Conservation (phyloP, 345 rosid genomes). For the Salix exigua region DNA sequence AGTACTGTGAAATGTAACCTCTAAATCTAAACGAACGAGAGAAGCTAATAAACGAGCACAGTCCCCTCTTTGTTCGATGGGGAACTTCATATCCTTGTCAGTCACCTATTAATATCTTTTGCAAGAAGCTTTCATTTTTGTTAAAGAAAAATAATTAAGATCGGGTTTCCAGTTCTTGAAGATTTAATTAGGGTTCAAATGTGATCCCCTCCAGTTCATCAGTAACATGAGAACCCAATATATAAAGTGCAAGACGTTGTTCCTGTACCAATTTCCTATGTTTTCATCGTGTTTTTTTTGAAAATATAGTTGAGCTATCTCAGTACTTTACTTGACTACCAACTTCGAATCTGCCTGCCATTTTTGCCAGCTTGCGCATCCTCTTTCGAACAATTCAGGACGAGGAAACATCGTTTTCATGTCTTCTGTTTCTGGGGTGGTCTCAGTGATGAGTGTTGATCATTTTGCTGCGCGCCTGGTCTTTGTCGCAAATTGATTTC, state of each 20-base stretch:
- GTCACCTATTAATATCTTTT: neutral
- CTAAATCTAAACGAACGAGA: constrained; percentile 11
- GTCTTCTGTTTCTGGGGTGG: constrained; percentile 11
- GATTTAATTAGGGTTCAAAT: neutral
- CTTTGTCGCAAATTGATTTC: neutral
- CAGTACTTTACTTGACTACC: no score
- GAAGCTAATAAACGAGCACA: neutral
- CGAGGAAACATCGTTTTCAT: no score
- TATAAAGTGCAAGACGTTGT: neutral
- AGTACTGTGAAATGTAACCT: constrained; percentile 12
- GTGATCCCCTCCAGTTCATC: neutral
- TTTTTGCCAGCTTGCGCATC: no score
- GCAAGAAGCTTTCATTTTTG: no score
- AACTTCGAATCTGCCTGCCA: no score
- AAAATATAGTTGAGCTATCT: no score
- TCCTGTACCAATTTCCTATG: neutral
- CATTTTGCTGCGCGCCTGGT: neutral
- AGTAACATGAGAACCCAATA: neutral
- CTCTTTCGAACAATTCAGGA: no score
- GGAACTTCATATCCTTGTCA: constrained; percentile 20
- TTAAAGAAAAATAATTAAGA: no score
- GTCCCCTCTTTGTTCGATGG: constrained; percentile 18
- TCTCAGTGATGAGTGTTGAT: neutral
- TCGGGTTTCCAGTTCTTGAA: neutral
- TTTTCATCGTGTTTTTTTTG: no score